Evolutionary conservation across 805 yeast species (phyloP).

Genomic region (Priceomyces fermenticarens): DNA sequence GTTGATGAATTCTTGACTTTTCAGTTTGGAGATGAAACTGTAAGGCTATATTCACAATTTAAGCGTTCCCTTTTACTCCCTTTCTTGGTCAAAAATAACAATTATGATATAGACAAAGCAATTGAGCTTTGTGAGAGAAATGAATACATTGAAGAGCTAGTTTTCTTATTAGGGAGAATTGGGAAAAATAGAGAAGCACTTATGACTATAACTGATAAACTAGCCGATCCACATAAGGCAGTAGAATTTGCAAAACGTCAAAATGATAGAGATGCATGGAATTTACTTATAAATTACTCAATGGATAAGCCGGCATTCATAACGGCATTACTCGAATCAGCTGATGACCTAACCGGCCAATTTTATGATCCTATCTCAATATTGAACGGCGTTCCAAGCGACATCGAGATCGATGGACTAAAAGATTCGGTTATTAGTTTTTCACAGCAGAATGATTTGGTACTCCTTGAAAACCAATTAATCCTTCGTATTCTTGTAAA

Average conservation of each 20-base stretch:
- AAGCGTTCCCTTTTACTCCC: conserved; percentile 54
- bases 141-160: conserved; percentile 65
- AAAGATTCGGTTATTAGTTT: conserved; percentile 59
- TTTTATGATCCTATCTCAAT: conserved; percentile 65
- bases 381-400: conserved; percentile 58
- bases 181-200: conserved; percentile 81
- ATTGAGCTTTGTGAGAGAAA: conserved; percentile 59
- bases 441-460: conserved; percentile 58
- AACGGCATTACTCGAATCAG: conserved; percentile 64
- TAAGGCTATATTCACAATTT: conserved; percentile 62
- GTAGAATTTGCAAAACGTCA: conserved; percentile 69
- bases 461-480: conserved; percentile 49
- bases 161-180: conserved; percentile 74
- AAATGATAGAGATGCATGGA: conserved; percentile 79
- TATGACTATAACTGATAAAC: conserved; percentile 67
- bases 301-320: conserved; percentile 74
- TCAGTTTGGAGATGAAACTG: conserved; percentile 64
- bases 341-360: conserved; percentile 49
- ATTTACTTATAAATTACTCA: conserved; percentile 66
- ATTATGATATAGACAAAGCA: conserved; percentile 69
- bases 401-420: conserved; percentile 63
- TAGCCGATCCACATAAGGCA: conserved; percentile 78
- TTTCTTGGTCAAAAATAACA: conserved; percentile 57
- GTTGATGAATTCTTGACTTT: conserved; percentile 55
- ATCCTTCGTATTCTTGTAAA: conserved; percentile 40